These are phyloP conservation scores for Cercospora sp. DNA, from an alignment of 2,329 filamentous ascomycete genomes.

Conservation along the genomic window DNA sequence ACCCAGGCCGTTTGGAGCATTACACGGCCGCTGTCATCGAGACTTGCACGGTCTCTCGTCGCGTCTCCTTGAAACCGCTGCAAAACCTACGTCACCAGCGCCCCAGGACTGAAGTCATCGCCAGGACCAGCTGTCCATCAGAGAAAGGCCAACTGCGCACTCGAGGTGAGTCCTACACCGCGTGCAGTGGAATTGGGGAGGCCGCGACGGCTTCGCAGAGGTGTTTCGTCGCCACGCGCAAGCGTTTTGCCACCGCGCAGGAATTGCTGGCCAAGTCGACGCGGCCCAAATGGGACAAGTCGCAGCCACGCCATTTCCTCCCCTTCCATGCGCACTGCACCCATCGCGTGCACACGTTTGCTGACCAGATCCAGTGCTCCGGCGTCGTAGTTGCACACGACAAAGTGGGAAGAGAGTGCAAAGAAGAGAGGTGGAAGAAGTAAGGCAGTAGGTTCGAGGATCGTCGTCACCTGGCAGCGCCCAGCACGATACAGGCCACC, in stretches of 20 bases:
- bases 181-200: neutral
- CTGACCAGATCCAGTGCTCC: neutral
- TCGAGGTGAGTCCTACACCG: slow-evolving; percentile 8
- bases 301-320: neutral
- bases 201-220: neutral
- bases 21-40: neutral
- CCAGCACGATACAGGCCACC: slow-evolving; percentile 3
- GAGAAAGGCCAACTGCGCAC: neutral
- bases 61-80: slow-evolving; percentile 8
- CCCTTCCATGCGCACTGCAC: neutral
- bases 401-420: neutral
- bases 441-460: slow-evolving; percentile 11
- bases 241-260: slow-evolving; percentile 10
- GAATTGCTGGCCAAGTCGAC: slow-evolving; percentile 6
- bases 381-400: neutral
- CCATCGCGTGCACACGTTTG: neutral
- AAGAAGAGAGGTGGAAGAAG: slow-evolving; percentile 6
- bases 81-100: slow-evolving; percentile 12
- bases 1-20: neutral
- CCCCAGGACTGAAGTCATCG: neutral
- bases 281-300: neutral
- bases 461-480: slow-evolving; percentile 12
- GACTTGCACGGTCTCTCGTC: neutral
- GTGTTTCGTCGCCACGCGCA: neutral
- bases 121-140: slow-evolving; percentile 5